Percentiles rank a stretch among this genome's conserved stretches.
Evolutionary conservation across 805 yeast species (phyloP).

Genomic region (Komagataella kurtzmanii): DNA sequence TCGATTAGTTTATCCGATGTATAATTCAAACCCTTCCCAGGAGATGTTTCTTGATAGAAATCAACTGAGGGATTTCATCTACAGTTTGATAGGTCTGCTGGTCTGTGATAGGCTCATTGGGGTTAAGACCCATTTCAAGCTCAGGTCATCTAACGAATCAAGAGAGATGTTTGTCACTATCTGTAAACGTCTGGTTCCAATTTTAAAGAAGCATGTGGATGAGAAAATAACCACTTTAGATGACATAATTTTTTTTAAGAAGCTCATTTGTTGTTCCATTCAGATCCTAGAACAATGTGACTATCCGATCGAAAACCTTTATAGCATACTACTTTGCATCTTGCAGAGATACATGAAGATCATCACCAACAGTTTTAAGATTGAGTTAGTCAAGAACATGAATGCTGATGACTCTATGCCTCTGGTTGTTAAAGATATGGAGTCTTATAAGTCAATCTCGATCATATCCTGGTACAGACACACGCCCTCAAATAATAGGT

Average conservation of each 20-base stretch:
- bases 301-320: conserved; percentile 44
- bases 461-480: conserved; percentile 21
- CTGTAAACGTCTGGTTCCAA: conserved; percentile 43
- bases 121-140: conserved; percentile 45
- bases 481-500: conserved; percentile 11
- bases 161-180: conserved; percentile 70
- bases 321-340: conserved; percentile 43
- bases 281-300: conserved; percentile 68
- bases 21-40: conserved; percentile 1
- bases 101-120: conserved; percentile 62
- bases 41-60: conserved; percentile 17
- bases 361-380: conserved; percentile 38
- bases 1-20: conserved; percentile 47
- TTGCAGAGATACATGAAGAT: conserved; percentile 50
- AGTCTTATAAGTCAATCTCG: conserved; percentile 50
- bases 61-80: conserved; percentile 40
- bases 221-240: conserved; percentile 25
- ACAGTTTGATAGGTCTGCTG: conserved; percentile 62
- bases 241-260: conserved; percentile 41
- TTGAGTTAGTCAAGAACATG: conserved; percentile 48
- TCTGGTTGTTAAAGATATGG: conserved; percentile 45
- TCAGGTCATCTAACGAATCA: conserved; percentile 48
- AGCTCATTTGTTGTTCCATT: conserved; percentile 52
- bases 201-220: conserved; percentile 32
- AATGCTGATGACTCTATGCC: conserved; percentile 86